Percentiles rank a stretch among this genome's conserved stretches.
Evolutionary conservation across 257 asterid species (phyloP).

Genomic region (Solanum stenotomum): DNA sequence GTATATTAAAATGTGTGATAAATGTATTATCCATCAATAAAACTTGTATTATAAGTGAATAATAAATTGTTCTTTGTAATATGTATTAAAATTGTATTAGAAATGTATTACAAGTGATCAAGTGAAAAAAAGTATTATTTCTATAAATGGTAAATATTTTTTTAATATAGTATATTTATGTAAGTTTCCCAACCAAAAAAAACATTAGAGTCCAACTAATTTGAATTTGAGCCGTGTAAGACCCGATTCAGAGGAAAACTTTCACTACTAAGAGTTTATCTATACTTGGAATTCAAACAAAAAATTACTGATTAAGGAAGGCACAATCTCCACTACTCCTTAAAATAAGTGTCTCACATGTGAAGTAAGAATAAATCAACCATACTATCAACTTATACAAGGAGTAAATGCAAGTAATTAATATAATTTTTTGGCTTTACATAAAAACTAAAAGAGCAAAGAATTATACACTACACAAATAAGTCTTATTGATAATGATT

Average conservation of each 20-base stretch:
- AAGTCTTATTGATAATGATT: background rate
- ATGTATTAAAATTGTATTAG: too few relatives aligned
- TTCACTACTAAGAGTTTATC: background rate
- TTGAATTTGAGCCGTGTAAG: background rate
- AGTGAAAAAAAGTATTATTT: too few relatives aligned
- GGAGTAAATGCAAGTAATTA: background rate
- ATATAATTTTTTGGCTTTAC: background rate
- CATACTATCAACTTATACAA: background rate
- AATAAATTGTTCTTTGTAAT: too few relatives aligned
- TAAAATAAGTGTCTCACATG: background rate
- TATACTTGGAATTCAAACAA: accelerated
- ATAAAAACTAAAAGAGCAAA: background rate
- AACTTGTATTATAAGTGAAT: too few relatives aligned
- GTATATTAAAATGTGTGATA: too few relatives aligned
- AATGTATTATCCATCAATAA: too few relatives aligned
- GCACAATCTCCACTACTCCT: accelerated
- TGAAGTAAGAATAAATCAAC: background rate
- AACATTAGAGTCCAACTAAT: too few relatives aligned
- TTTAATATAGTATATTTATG: too few relatives aligned
- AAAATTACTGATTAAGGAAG: accelerated
- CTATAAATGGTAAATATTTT: too few relatives aligned
- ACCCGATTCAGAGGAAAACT: too few relatives aligned
- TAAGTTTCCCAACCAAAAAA: too few relatives aligned
- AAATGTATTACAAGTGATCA: too few relatives aligned
- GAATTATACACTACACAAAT: background rate